Evolutionary conservation across 2,329 filamentous ascomycete species (phyloP), one percentile per base, ranked within the genome.

Genomic region (Epichloe elymi): DNA sequence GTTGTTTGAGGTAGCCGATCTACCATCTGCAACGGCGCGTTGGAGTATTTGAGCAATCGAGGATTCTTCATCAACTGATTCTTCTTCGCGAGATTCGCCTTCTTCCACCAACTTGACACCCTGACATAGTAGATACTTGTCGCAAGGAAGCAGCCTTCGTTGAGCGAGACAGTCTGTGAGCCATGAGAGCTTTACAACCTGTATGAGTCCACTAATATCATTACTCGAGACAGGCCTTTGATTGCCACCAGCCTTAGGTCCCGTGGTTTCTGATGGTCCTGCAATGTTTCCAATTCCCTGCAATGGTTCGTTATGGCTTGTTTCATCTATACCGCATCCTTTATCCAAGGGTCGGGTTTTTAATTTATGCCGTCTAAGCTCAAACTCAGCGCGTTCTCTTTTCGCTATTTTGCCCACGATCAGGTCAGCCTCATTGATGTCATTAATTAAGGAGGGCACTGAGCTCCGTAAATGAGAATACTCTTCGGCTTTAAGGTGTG

Each of bases 391-490:
- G 17, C 91, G 77, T 59, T 80, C 76, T 56, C 79, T 82, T 51
- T 79, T 83, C 0, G 74, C 74, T 36, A 95, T 75, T 57, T 82
- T 87, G 2, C 86, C 88, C 33, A 97, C 64, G 2, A 95, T 73
- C 3, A 96, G 65, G 4, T 78, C 73, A 1, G 88, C 88, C 64
- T 91, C 85, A 14, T 73, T 71, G 49, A 85, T 71, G 63, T 91
- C 79, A 53, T 84, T 83, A 0, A 87, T 90, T 49, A 93, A 63
- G 0, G 74, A 75, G 4, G 75, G 71, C 10, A 94, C 76, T 20
- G 74, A 74, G 26, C 81, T 76, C 62, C 89, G 83, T 14, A 88
- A 63, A 35, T 74, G 66, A 47, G 82, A 78, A 10, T 86, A 70
- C 55, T 85, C 78, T 6, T 82, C 75, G 1, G 77, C 67, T 2